phyloP scores from a whole-genome alignment of 169 alveolate genomes.

The Theileria parva region DNA sequence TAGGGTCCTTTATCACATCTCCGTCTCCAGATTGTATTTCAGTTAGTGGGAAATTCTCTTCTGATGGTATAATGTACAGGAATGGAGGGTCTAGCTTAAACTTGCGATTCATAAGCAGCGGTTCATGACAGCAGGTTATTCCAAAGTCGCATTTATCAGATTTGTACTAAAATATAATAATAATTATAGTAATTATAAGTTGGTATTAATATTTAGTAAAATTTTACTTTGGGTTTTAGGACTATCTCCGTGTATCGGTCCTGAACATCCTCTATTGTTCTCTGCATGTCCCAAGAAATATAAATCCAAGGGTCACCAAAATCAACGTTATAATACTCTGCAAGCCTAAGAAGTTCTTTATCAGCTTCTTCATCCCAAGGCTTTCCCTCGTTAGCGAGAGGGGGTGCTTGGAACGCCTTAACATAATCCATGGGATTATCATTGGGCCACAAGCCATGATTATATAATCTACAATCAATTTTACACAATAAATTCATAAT shows the following conservation, averaged over 20 bases:
- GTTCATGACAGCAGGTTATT: conserved; percentile 74
- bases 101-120: conserved; percentile 80
- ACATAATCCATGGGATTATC: conserved; percentile 72
- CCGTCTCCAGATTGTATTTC: conserved; percentile 18
- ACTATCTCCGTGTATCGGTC: conserved; percentile 71
- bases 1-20: conserved; percentile 38
- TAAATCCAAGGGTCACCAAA: conserved; percentile 88
- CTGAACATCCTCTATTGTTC: conserved; percentile 81
- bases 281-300: conserved; percentile 86
- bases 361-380: conserved; percentile 82
- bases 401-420: conserved; percentile 79
- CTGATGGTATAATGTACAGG: conserved; percentile 79
- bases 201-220: not conserved
- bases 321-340: conserved; percentile 78
- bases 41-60: conserved; percentile 66
- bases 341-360: conserved; percentile 68
- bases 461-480: conserved; percentile 63
- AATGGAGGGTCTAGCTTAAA: conserved; percentile 84
- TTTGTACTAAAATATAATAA: conserved; percentile 26
- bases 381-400: conserved; percentile 79
- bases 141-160: conserved; percentile 77
- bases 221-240: conserved; percentile 66
- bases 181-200: not conserved
- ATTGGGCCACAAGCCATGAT: conserved; percentile 86
- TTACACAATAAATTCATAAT: too few species aligned